Percentiles rank a stretch among this genome's conserved stretches.
Evolutionary conservation across 495 filamentous ascomycete species (phyloP).

Genomic region (Parathielavia hyrcaniae): DNA sequence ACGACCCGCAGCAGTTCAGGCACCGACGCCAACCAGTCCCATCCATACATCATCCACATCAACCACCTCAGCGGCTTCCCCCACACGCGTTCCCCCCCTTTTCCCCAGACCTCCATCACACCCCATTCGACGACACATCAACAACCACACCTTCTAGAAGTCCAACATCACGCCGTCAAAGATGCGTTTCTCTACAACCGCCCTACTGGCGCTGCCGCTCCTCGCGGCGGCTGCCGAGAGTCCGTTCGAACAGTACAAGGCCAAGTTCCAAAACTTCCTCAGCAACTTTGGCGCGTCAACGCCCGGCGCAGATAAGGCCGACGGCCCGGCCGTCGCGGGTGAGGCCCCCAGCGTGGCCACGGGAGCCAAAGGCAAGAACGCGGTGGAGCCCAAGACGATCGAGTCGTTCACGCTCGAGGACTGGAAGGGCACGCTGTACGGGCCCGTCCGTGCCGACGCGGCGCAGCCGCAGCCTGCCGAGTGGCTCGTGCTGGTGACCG

Average conservation of each 20-base stretch:
- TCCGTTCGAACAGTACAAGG: constrained; percentile 55
- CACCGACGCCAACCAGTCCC: not conserved
- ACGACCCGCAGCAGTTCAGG: not conserved
- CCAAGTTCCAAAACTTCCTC: constrained; percentile 57
- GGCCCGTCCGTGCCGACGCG: constrained; percentile 50
- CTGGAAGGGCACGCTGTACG: constrained; percentile 63
- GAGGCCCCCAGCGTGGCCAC: constrained; percentile 39
- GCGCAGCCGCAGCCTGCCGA: constrained; percentile 55
- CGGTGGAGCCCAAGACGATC: constrained; percentile 43
- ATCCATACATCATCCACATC: too few relatives aligned
- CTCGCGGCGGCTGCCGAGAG: constrained; percentile 56
- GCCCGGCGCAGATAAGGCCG: constrained; percentile 6
- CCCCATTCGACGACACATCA: not conserved
- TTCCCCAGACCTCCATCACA: constrained; percentile 10
- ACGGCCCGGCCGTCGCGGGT: constrained; percentile 42
- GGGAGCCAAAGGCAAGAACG: constrained; percentile 35
- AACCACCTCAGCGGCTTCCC: too few relatives aligned
- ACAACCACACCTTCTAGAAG: constrained; percentile 4
- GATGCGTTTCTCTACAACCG: constrained; percentile 67
- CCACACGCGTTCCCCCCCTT: not conserved
- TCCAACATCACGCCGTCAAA: constrained; percentile 26
- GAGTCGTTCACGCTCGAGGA: constrained; percentile 61
- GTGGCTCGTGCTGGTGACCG: constrained; percentile 76
- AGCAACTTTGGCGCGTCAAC: constrained; percentile 39
- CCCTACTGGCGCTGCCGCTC: constrained; percentile 61